phyloP scores from a whole-genome alignment of 345 rosid species.

The Aquilaria yunnanensis region DNA sequence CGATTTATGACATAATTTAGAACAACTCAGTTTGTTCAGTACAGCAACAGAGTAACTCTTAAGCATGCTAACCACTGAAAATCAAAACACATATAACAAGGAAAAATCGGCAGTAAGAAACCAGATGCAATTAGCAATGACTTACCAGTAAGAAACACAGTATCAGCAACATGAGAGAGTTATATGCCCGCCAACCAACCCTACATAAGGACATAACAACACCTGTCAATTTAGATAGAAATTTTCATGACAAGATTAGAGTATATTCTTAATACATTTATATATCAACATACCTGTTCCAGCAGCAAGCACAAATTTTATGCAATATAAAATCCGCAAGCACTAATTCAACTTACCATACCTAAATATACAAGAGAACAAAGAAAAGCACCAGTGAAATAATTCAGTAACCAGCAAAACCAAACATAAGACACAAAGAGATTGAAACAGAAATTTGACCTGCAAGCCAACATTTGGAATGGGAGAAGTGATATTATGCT shows the following conservation, averaged over 20 bases:
- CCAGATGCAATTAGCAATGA: not conserved
- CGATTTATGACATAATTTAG: no score
- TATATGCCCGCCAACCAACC: conserved; percentile 54
- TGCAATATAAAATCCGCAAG: conserved; percentile 77
- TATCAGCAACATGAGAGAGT: conserved; percentile 61
- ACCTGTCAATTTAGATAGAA: not conserved
- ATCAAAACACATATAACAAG: no score
- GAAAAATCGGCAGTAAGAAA: not conserved
- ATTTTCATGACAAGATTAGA: not conserved
- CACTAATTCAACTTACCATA: conserved; percentile 80
- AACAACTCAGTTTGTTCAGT: no score
- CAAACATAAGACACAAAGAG: conserved; percentile 4
- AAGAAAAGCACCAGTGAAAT: not conserved
- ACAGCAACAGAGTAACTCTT: no score
- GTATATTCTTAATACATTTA: not conserved
- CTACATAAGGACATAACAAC: conserved; percentile 22
- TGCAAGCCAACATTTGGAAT: conserved; percentile 78
- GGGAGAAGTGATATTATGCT: conserved; percentile 67
- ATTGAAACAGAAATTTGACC: conserved; percentile 27
- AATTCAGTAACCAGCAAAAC: not conserved
- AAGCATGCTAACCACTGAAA: no score
- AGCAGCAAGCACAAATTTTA: conserved; percentile 70
- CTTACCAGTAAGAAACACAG: conserved; percentile 71
- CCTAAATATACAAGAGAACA: conserved; percentile 35
- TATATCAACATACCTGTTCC: conserved; percentile 61